Evolutionary conservation across 768 basidiomycete species (phyloP).

Genomic region (Tylopilus rubrobrunneus): DNA sequence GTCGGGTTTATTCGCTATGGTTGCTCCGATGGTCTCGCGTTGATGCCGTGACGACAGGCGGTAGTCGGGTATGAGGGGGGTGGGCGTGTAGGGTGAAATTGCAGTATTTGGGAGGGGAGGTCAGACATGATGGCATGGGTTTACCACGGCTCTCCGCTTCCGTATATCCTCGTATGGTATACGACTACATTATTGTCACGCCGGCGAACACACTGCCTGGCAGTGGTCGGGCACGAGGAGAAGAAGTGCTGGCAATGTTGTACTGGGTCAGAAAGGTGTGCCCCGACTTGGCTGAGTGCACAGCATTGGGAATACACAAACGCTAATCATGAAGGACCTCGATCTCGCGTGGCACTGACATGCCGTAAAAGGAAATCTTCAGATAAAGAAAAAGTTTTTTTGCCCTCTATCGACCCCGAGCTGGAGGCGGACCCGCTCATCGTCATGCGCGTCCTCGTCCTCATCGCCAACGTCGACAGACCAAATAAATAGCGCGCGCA

Average conservation of each 20-base stretch:
- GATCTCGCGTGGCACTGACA: slow-evolving; percentile 14
- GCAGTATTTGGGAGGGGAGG: slow-evolving; percentile 26
- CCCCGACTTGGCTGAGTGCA: slow-evolving; percentile 1
- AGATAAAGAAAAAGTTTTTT: slow-evolving; percentile 23
- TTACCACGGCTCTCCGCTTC: slow-evolving; percentile 27
- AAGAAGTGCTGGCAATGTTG: not conserved
- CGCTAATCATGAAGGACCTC: slow-evolving; percentile 11
- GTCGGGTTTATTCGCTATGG: slow-evolving; percentile 55
- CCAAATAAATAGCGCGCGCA: not conserved
- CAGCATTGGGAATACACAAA: slow-evolving; percentile 13
- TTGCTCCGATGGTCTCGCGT: slow-evolving; percentile 49
- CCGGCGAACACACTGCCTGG: not conserved
- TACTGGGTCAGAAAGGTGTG: not conserved
- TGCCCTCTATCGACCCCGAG: slow-evolving; percentile 16
- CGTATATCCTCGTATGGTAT: slow-evolving; percentile 17
- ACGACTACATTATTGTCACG: not conserved
- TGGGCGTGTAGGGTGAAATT: slow-evolving; percentile 17
- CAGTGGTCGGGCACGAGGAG: not conserved
- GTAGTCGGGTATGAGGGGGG: not conserved
- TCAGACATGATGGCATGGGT: not conserved
- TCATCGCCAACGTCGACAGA: slow-evolving; percentile 5
- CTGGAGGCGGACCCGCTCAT: not conserved
- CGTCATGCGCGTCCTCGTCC: not conserved
- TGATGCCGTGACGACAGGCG: slow-evolving; percentile 42
- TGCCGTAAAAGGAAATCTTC: slow-evolving; percentile 15